A percentile compares a stretch with the other conserved stretches of the same genome.
phyloP scores from a whole-genome alignment of 1,284 basidiomycete species.

The Irpex sp. region DNA sequence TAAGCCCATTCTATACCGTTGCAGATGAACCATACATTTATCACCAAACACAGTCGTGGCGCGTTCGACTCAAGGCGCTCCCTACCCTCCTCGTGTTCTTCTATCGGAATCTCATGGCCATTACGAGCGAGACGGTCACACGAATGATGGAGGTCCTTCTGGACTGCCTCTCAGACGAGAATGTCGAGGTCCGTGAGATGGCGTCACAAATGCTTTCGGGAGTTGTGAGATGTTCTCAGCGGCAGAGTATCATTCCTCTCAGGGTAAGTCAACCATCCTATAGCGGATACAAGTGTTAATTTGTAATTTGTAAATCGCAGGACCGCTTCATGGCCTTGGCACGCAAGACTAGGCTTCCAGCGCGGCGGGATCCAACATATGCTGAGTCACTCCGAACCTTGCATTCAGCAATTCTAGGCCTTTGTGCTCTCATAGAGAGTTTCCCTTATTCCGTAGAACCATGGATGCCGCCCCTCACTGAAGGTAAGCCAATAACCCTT shows the following conservation, averaged over 20 bases:
- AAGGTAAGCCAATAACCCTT: slow-evolving; percentile 41
- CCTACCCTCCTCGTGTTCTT: slow-evolving; percentile 81
- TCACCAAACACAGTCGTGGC: slow-evolving; percentile 57
- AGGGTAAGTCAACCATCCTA: slow-evolving; percentile 48
- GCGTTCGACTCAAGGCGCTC: slow-evolving; percentile 70
- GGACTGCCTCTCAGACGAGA: slow-evolving; percentile 84
- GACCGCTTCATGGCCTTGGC: slow-evolving; percentile 75
- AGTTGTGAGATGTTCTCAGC: slow-evolving; percentile 90
- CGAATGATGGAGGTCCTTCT: slow-evolving; percentile 80
- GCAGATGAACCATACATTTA: slow-evolving; percentile 4
- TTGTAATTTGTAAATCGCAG: slow-evolving; percentile 33
- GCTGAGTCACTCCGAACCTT: slow-evolving; percentile 71
- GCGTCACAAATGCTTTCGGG: slow-evolving; percentile 89
- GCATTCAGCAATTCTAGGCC: slow-evolving; percentile 88
- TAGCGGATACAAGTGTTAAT: slow-evolving; percentile 7
- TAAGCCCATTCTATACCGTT: slow-evolving; percentile 28
- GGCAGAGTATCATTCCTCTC: slow-evolving; percentile 82
- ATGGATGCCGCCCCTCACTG: slow-evolving; percentile 76
- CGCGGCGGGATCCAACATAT: slow-evolving; percentile 70
- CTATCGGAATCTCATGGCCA: slow-evolving; percentile 79
- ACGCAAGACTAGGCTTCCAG: slow-evolving; percentile 63
- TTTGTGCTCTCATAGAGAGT: slow-evolving; percentile 81
- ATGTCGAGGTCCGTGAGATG: slow-evolving; percentile 92
- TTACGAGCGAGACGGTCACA: slow-evolving; percentile 63
- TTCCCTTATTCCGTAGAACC: slow-evolving; percentile 76